Percentiles rank a stretch among this genome's conserved stretches.
Conservation (phyloP, 768 basidiomycete species). For the Suillus discolor region DNA sequence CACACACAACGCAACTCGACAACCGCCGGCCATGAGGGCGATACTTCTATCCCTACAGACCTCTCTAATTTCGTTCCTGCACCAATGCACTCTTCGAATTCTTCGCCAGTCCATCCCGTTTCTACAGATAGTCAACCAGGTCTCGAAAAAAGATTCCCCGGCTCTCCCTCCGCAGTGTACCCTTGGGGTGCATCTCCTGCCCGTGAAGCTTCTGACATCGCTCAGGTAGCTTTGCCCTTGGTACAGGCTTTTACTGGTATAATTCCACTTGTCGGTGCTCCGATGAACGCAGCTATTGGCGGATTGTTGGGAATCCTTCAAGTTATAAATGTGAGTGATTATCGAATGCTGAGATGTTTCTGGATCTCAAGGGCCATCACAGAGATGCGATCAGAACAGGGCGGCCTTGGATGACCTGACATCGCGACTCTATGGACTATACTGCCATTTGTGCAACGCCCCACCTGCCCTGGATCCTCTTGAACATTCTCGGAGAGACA, state of each 20-base stretch:
- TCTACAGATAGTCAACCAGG: background rate
- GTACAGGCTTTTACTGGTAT: background rate
- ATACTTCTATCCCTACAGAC: background rate
- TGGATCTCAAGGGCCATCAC: background rate
- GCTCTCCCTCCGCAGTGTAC: background rate
- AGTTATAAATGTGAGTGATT: background rate
- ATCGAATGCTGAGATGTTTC: background rate
- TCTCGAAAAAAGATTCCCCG: background rate
- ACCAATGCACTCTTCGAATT: background rate
- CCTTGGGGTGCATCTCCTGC: background rate
- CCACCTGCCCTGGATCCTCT: background rate
- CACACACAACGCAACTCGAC: background rate
- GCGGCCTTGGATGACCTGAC: background rate
- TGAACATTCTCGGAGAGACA: background rate
- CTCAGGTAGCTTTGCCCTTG: background rate
- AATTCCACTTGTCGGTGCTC: background rate
- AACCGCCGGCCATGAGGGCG: background rate
- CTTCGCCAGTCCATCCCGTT: background rate
- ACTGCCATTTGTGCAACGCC: background rate
- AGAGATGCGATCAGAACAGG: background rate
- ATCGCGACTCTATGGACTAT: background rate
- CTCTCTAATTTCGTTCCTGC: background rate
- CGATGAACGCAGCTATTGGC: background rate
- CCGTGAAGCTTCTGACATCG: background rate
- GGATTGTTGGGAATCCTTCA: background rate